Percentiles rank a stretch among this genome's conserved stretches.
These are phyloP conservation scores for Erucastrum elatum DNA, from an alignment of 345 rosid genomes.

Conservation along the genomic window DNA sequence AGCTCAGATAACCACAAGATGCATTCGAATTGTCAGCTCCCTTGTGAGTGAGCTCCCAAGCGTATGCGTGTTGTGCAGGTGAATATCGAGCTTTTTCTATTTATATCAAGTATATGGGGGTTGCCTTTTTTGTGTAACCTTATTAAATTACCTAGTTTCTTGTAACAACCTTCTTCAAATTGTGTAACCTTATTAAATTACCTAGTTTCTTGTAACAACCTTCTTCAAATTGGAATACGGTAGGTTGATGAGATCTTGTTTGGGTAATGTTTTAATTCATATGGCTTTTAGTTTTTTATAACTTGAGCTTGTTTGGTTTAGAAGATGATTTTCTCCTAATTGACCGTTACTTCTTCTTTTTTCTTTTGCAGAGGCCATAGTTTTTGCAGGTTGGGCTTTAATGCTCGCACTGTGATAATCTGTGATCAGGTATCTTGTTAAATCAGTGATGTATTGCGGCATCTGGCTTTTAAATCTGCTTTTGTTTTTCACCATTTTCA, in stretches of 20 bases:
- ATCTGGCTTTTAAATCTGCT: conserved; percentile 12
- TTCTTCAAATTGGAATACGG: not conserved
- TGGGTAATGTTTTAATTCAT: not conserved
- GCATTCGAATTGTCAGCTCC: conserved; percentile 80
- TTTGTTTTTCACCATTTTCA: conserved; percentile 16
- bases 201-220: not conserved
- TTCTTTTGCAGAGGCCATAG: conserved; percentile 62
- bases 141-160: not conserved
- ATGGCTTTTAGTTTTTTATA: not conserved
- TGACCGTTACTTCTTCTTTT: conserved; percentile 12
- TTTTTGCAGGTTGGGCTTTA: conserved; percentile 68
- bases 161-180: not conserved
- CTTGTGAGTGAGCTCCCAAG: conserved; percentile 58
- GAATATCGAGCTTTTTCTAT: conserved; percentile 6
- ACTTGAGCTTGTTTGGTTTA: conserved; percentile 12
- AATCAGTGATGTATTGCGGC: not conserved
- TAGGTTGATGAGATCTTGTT: not conserved
- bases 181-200: not conserved
- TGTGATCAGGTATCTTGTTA: conserved; percentile 79
- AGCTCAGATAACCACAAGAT: conserved; percentile 75
- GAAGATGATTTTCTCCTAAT: conserved; percentile 8
- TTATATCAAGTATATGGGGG: not conserved
- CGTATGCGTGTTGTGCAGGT: conserved; percentile 96
- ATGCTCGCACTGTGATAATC: conserved; percentile 79
- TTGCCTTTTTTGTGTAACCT: not conserved